phyloP scores from a whole-genome alignment of 2,329 filamentous ascomycete species.

The Penicillium corylophilum region DNA sequence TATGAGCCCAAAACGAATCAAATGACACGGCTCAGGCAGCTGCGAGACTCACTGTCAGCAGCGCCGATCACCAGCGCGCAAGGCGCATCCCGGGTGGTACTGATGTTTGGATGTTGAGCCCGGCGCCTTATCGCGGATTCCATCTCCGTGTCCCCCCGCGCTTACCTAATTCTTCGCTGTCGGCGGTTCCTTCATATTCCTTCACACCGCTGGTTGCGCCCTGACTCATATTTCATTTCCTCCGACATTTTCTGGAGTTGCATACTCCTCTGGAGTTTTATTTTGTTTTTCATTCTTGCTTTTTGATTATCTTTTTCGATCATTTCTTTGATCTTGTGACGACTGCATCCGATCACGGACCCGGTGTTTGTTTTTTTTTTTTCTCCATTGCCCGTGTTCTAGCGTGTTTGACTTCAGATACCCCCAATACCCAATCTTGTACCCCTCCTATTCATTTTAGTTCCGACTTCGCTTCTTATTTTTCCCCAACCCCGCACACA shows the following conservation, averaged over 20 bases:
- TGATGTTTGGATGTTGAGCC: neutral
- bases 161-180: conserved; percentile 28
- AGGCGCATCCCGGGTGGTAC: neutral
- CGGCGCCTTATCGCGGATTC: conserved; percentile 5
- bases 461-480: conserved; percentile 12
- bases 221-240: conserved; percentile 11
- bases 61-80: conserved; percentile 6
- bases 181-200: conserved; percentile 24
- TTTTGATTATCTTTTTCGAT: conserved; percentile 2
- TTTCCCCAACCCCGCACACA: conserved; percentile 9
- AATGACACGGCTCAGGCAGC: conserved; percentile 7
- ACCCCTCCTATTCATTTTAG: conserved; percentile 16
- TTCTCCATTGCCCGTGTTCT: conserved; percentile 12
- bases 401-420: conserved; percentile 18
- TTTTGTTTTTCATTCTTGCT: neutral
- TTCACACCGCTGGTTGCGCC: conserved; percentile 14
- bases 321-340: conserved; percentile 5
- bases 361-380: conserved; percentile 19
- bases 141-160: conserved; percentile 18
- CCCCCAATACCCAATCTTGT: conserved; percentile 21
- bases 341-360: conserved; percentile 15
- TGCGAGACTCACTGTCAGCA: conserved; percentile 8
- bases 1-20: conserved; percentile 9
- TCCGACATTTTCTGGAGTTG: conserved; percentile 7
- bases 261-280: neutral